A percentile compares a stretch with the other conserved stretches of the same genome.
These are phyloP conservation scores for Collariella sp. DNA, from an alignment of 495 filamentous ascomycete species.

Conservation along the genomic window DNA sequence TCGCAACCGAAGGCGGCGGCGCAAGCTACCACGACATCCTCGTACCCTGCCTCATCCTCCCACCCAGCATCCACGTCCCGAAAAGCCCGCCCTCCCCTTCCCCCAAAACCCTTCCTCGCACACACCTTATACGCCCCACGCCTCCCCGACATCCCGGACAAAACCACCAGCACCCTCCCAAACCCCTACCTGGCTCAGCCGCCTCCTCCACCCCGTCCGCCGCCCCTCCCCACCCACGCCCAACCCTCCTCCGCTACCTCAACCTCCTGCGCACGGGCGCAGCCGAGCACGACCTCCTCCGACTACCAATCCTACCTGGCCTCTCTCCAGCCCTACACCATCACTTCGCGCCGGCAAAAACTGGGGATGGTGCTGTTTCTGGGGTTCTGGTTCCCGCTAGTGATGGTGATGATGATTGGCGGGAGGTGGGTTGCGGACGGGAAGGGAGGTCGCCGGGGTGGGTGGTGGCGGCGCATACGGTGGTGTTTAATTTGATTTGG, in stretches of 20 bases:
- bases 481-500: constrained; percentile 56
- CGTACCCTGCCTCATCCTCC: constrained; percentile 63
- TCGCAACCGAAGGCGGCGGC: constrained; percentile 85
- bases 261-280: constrained; percentile 68
- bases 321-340: constrained; percentile 55
- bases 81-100: constrained; percentile 32
- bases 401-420: constrained; percentile 30
- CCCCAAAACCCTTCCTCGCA: constrained; percentile 39
- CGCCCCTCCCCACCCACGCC: constrained; percentile 58
- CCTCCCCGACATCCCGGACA: constrained; percentile 20
- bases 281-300: constrained; percentile 60
- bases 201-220: constrained; percentile 27
- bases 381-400: constrained; percentile 50
- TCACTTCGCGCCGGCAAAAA: constrained; percentile 57
- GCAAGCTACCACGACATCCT: constrained; percentile 72
- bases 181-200: constrained; percentile 17
- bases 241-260: constrained; percentile 82
- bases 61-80: constrained; percentile 34
- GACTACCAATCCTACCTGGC: constrained; percentile 66
- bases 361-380: constrained; percentile 56
- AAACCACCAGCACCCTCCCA: constrained; percentile 5
- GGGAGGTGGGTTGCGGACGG: constrained; percentile 47
- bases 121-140: constrained; percentile 38
- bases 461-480: constrained; percentile 43
- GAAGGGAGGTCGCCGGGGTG: constrained; percentile 59